Evolutionary conservation across 2,329 filamentous ascomycete genomes (phyloP), one percentile per base, ranked within the genome.

Genomic region (Pyrenophora tritici-repentis): DNA sequence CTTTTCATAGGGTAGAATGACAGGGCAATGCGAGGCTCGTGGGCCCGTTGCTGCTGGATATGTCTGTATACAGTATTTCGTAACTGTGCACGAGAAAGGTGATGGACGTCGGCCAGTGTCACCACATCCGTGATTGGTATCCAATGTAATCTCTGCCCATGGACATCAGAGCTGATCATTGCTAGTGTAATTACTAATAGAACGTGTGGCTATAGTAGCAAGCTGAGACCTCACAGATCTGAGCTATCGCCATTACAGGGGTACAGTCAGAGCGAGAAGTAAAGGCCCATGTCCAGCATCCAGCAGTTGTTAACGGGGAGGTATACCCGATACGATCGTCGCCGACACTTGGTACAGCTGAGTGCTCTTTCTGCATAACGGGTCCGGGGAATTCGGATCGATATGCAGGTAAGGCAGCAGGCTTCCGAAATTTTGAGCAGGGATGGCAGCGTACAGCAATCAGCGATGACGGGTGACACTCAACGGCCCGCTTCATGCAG

Each of bases 1-100:
- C 42, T 32, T 33, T 38, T 35, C 33, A 34, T 35, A 35, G 40
- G 31, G n/a, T 53, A 31, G 36, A 35, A 44, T 49, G 45, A 61
- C 57, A 60, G 51, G 37, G 31, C 29, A 39, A 40, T 55, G 49
- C 42, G 52, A 50, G 41, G 50, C 56, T 61, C 49, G 51, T 58
- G 52, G 47, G 29, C 26, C 22, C 29, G 37, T 24, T 31, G 17
- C 37, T 35, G 35, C 41, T 42, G 31, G 51, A 42, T 16, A n/a
- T 40, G 13, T 40, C 24, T 36, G 26, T 26, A 48, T 31, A 26
- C 26, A 3, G n/a, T 34, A 37, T 10, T 32, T 22, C 22, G 33
- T 14, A 38, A 34, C n/a, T 31, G 39, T 31, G 42, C 31, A 47
- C 35, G 29, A 55, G 34, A 29, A 29, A 37, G 24, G 26, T 43